Evolutionary conservation across 495 filamentous ascomycete species (phyloP).

Genomic region (Achaetomiella virescens): DNA sequence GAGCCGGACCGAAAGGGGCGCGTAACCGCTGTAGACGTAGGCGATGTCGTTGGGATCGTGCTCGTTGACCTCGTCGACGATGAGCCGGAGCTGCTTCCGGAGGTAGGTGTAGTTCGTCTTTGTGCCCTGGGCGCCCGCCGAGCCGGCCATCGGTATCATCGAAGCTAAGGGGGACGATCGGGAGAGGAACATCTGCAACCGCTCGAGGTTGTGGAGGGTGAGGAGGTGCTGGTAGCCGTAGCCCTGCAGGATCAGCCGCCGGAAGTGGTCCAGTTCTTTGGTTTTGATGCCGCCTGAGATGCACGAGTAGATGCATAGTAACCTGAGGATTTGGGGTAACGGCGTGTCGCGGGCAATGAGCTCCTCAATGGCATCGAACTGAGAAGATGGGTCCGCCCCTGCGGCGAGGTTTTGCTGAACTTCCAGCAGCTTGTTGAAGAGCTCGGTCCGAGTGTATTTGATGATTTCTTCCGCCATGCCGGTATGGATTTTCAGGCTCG

Average conservation of each 20-base stretch:
- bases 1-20: constrained; percentile 84
- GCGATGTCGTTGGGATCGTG: constrained; percentile 94
- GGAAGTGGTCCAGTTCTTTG: constrained; percentile 82
- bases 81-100: constrained; percentile 76
- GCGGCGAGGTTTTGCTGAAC: constrained; percentile 95
- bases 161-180: constrained; percentile 61
- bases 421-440: constrained; percentile 81
- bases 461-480: constrained; percentile 90
- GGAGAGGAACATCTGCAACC: constrained; percentile 74
- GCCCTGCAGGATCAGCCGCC: constrained; percentile 78
- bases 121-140: constrained; percentile 46
- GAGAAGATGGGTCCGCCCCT: constrained; percentile 77
- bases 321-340: constrained; percentile 69
- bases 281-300: constrained; percentile 81
- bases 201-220: constrained; percentile 84
- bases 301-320: constrained; percentile 86
- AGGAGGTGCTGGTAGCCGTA: constrained; percentile 93
- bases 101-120: constrained; percentile 90
- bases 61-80: constrained; percentile 95
- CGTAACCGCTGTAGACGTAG: constrained; percentile 96
- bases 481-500: constrained; percentile 85
- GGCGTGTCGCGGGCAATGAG: constrained; percentile 81
- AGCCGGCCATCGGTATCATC: constrained; percentile 61
- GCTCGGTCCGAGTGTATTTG: constrained; percentile 79
- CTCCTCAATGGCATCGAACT: constrained; percentile 88